Evolutionary conservation across 768 basidiomycete genomes (phyloP), one percentile per base, ranked within the genome.

Genomic region (Leucosporidium creatinivorum): DNA sequence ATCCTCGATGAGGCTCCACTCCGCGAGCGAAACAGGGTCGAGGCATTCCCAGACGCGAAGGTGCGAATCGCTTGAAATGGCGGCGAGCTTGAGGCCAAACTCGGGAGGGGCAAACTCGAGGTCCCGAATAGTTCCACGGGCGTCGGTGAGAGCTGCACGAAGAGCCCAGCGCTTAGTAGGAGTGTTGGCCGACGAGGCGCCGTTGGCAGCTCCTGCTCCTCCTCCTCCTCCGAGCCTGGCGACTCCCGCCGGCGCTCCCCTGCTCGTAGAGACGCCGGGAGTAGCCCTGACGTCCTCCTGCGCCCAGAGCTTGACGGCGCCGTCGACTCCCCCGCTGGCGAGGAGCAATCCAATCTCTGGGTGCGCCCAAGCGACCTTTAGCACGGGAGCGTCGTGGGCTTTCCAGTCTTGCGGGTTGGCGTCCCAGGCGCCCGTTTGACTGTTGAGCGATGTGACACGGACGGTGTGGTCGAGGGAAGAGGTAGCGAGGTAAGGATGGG

Each of bases 311-410:
- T 93, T 90, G 63, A 93, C 89, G 0, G 89, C 89, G 30, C 93
- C 84, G 79, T 97, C 94, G 74, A 93, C 92, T 2, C 89, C 91
- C 7, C 86, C 85, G 5, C 89, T 90, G 0, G 91, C 91, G 63
- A 98, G 81, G 61, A 96, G 84, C 2, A 86, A 84, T 6, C 92
- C 93, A 67, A 92, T 93, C 77, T 93, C 87, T 7, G 94, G 92
- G 76, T 93, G 92, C 1, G 91, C 91, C 89, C 92, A 98, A 61
- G 84, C 84, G 19, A 96, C 73, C 77, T 84, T 87, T 12, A 91
- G 85, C 48, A 96, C 83, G 0, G 93, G 86, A 21, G 92, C 92
- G 74, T 94, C 91, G 77, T 97, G 93, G n/a, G 93, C 94, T 90
- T 94, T 74, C 19, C 47, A 68, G 13, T 61, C 66, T 15, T 36